Evolutionary conservation across 306 rosid species (phyloP).

Genomic region (Ziziphus jujuba): DNA sequence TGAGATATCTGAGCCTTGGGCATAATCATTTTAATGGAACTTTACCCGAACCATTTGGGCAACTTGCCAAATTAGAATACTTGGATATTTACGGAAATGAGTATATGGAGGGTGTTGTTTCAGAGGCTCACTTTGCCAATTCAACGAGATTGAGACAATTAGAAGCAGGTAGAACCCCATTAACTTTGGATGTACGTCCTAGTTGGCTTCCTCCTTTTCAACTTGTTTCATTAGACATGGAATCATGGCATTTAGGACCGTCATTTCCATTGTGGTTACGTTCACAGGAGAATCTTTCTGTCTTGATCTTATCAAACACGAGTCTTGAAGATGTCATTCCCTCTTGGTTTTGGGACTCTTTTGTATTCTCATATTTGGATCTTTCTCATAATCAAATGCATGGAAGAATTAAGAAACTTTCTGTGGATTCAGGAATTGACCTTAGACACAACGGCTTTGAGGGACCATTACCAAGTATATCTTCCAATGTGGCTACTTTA

Average conservation of each 20-base stretch:
- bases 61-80: neutral
- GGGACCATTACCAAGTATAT: conserved; percentile 19
- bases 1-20: neutral
- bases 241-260: conserved; percentile 13
- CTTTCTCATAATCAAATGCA: conserved; percentile 30
- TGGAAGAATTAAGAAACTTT: conserved; percentile 17
- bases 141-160: neutral
- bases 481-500: rapidly evolving
- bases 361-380: rapidly evolving
- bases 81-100: conserved; percentile 4
- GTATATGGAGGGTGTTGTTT: conserved; percentile 31
- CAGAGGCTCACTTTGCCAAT: conserved; percentile 22
- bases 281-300: neutral
- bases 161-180: neutral
- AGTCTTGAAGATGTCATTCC: neutral
- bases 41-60: conserved; percentile 11
- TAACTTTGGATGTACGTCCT: conserved; percentile 1
- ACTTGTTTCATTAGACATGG: rapidly evolving
- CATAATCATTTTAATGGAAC: neutral
- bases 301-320: neutral
- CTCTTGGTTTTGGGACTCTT: conserved; percentile 4
- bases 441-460: conserved; percentile 25
- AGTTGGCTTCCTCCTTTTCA: conserved; percentile 28
- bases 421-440: neutral
- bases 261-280: conserved; percentile 23